A percentile compares a stretch with the other conserved stretches of the same genome.
phyloP scores from a whole-genome alignment of 768 basidiomycete genomes.

The Pulveroboletus sp. region DNA sequence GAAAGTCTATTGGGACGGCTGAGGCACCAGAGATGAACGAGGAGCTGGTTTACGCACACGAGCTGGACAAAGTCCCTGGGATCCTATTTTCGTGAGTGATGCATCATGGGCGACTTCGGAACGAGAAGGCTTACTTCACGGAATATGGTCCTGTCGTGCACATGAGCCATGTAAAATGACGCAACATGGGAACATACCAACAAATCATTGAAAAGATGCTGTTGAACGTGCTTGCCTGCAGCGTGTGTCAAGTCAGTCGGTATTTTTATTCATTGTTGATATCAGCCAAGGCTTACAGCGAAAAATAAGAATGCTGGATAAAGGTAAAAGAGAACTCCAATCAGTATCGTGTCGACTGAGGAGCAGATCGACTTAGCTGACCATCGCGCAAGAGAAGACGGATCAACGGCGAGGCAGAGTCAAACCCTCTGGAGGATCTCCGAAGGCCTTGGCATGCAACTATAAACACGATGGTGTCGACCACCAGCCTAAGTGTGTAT shows the following conservation, averaged over 20 bases:
- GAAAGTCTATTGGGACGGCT: no score
- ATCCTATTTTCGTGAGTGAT: background rate
- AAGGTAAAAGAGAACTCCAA: background rate
- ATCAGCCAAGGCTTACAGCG: background rate
- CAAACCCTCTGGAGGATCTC: background rate
- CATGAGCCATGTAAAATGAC: background rate
- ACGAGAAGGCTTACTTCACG: background rate
- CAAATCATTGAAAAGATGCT: slow-evolving; percentile 6
- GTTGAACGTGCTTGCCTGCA: slow-evolving; percentile 6
- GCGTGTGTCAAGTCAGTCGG: background rate
- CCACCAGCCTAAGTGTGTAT: slow-evolving; percentile 1
- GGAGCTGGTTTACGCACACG: background rate
- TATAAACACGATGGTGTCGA: slow-evolving; percentile 5
- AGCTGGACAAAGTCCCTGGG: slow-evolving; percentile 8
- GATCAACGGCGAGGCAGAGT: slow-evolving; percentile 1
- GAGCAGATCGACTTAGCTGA: background rate
- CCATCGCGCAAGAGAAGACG: slow-evolving; percentile 9
- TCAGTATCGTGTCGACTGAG: background rate
- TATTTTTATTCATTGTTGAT: background rate
- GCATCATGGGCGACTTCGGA: background rate
- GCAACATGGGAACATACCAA: slow-evolving; percentile 2
- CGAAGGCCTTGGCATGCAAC: slow-evolving; percentile 6
- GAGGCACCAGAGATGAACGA: no score
- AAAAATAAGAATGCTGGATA: slow-evolving; percentile 10
- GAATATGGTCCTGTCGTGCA: slow-evolving; percentile 1